Evolutionary conservation across 305 asterid genomes (phyloP).

Genomic region (Ilex paraguariensis): DNA sequence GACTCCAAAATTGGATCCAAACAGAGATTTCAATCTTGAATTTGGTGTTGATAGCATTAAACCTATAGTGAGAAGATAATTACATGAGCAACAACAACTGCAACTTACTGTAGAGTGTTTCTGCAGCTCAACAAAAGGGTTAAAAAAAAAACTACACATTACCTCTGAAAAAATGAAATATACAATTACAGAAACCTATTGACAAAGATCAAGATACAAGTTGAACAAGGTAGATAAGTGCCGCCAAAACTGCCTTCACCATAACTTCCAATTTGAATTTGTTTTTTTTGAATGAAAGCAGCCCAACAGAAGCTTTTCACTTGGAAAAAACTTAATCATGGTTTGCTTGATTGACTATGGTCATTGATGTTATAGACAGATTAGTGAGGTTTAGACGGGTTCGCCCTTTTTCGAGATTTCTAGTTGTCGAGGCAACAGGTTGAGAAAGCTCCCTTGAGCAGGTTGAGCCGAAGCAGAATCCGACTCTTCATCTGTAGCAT

Average conservation of each 20-base stretch:
- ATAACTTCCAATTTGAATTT: constrained; percentile 41
- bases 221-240: constrained; percentile 22
- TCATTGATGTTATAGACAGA: constrained; percentile 35
- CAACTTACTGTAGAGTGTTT: constrained; percentile 11
- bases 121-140: constrained; percentile 26
- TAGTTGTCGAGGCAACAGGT: constrained; percentile 54
- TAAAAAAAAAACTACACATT: constrained; percentile 38
- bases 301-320: constrained; percentile 29
- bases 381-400: constrained; percentile 24
- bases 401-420: constrained; percentile 49
- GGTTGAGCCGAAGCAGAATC: constrained; percentile 54
- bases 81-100: constrained; percentile 30
- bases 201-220: constrained; percentile 34
- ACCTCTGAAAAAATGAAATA: constrained; percentile 34
- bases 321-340: constrained; percentile 18
- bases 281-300: constrained; percentile 19
- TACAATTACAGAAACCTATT: constrained; percentile 47
- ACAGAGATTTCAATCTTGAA: no score
- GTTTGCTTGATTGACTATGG: constrained; percentile 23
- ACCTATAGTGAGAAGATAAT: constrained; percentile 8
- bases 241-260: constrained; percentile 29
- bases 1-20: no score
- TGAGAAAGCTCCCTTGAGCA: constrained; percentile 73
- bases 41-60: no score
- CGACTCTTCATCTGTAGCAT: constrained; percentile 60